Evolutionary conservation across 495 filamentous ascomycete species (phyloP), one percentile per base, ranked within the genome.

Genomic region (Penicillium coprophilum): DNA sequence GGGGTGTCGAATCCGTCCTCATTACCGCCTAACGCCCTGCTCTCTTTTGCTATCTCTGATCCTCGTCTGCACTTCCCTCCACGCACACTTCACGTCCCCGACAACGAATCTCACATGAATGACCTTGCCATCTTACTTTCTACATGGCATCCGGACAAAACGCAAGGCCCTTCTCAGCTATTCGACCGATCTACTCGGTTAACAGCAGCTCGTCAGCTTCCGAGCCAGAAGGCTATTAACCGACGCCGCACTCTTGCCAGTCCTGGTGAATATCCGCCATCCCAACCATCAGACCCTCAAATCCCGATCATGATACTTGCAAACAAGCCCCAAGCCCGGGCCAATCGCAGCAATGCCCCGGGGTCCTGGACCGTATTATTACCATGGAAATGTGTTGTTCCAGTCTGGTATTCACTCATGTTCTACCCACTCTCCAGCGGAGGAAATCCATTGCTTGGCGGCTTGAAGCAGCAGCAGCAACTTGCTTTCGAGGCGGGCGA

Each of bases 361-460:
- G 87, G 88, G 0, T 84, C 77, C 2, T 97, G 92, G 92, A 95
- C 88, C 1, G 62, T 98, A 2, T 78, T 97, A 30, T 76, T 94
- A 3, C 94, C 94, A 0, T 97, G 94, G 92, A 93, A 91, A 64
- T 96, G 91, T 60, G 87, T 97, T 28, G 71, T 80, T 20, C 85
- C 91, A 1, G 74, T 97, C 34, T 98, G 94, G 94, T 89, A 93
- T 63, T 80, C 83, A 15, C 63, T 98, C 12, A 87, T 96, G 82
- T 89, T 89, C 64, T 93, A 89, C 64, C 91, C 92, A 0, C 77
- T 95, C 2, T 90, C 88, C 3, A 87, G 85, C 11, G 89, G 90
- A 23, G 84, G 88, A 2, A 91, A 88, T 44, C 84, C 89, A 9
- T 80, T 87, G 28, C 91, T 97, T 61, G 93, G 91, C 17, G 93